Evolutionary conservation across 352 stramenopile species (phyloP).

Genomic region (Phytophthora syringae): DNA sequence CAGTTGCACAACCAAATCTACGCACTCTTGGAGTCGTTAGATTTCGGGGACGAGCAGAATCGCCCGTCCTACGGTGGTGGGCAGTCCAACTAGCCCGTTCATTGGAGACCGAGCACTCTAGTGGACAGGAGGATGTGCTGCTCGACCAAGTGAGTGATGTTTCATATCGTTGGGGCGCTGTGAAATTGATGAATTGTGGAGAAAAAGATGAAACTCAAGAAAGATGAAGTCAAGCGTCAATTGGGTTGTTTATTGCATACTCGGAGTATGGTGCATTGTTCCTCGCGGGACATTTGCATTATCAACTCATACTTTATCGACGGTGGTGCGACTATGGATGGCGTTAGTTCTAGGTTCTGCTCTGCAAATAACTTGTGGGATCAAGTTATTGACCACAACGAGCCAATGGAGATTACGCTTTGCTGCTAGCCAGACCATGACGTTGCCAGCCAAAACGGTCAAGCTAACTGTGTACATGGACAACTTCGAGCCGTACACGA

Average conservation of each 20-base stretch:
- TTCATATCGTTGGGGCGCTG: neutral
- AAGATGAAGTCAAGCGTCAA: conserved; percentile 6
- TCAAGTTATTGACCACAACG: conserved; percentile 11
- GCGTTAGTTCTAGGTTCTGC: conserved; percentile 14
- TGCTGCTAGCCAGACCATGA: conserved; percentile 10
- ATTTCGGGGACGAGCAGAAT: neutral
- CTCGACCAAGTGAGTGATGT: neutral
- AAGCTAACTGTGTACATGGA: conserved; percentile 12
- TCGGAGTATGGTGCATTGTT: conserved; percentile 12
- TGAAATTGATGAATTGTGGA: neutral
- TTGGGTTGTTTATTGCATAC: conserved; percentile 17
- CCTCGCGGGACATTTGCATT: conserved; percentile 3
- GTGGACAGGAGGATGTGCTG: neutral
- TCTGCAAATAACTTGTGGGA: conserved; percentile 9
- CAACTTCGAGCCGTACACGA: conserved; percentile 9
- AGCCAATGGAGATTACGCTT: conserved; percentile 15
- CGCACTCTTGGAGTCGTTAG: conserved; percentile 11
- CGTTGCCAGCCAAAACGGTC: conserved; percentile 1
- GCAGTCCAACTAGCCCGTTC: conserved; percentile 26
- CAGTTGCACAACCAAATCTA: conserved; percentile 20
- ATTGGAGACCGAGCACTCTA: conserved; percentile 19
- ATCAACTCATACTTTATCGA: conserved; percentile 24
- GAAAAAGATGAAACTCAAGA: conserved; percentile 8
- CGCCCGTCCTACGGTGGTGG: neutral
- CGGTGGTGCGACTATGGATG: conserved; percentile 21